These are phyloP conservation scores for Vigna radiata DNA, from an alignment of 306 rosid species.

Conservation along the genomic window DNA sequence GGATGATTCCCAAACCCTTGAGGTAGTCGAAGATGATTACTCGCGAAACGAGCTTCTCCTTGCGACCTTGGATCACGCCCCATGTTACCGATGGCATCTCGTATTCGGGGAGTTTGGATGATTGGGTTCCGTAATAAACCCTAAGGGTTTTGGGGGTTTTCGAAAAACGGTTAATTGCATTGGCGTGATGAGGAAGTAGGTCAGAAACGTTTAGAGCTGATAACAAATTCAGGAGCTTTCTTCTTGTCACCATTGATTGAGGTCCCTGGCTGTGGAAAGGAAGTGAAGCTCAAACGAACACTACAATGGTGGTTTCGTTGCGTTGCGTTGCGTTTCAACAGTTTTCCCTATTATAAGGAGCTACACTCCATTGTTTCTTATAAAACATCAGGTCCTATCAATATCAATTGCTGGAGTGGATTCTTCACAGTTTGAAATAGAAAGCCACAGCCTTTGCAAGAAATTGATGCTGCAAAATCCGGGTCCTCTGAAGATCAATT, in stretches of 20 bases:
- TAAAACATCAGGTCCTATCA: too few species aligned
- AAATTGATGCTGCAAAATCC: too few species aligned
- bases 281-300: not conserved
- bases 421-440: too few species aligned
- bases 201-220: constrained; percentile 33
- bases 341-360: too few species aligned
- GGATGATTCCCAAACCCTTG: constrained; percentile 80
- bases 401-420: too few species aligned
- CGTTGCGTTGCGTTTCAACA: not conserved
- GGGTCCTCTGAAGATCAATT: too few species aligned
- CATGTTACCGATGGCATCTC: constrained; percentile 95
- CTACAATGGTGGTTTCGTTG: constrained; percentile 2
- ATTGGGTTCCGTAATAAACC: constrained; percentile 62
- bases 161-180: constrained; percentile 32
- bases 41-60: constrained; percentile 88
- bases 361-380: too few species aligned
- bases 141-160: constrained; percentile 41
- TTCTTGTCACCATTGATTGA: constrained; percentile 54
- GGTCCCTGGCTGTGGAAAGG: not conserved
- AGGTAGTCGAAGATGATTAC: constrained; percentile 83
- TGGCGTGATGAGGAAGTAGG: constrained; percentile 23
- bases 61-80: constrained; percentile 95
- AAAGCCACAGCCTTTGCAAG: too few species aligned
- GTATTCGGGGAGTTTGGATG: constrained; percentile 81
- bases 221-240: constrained; percentile 49